phyloP scores from a whole-genome alignment of 805 yeast species.

The Myxozyma udenii region DNA sequence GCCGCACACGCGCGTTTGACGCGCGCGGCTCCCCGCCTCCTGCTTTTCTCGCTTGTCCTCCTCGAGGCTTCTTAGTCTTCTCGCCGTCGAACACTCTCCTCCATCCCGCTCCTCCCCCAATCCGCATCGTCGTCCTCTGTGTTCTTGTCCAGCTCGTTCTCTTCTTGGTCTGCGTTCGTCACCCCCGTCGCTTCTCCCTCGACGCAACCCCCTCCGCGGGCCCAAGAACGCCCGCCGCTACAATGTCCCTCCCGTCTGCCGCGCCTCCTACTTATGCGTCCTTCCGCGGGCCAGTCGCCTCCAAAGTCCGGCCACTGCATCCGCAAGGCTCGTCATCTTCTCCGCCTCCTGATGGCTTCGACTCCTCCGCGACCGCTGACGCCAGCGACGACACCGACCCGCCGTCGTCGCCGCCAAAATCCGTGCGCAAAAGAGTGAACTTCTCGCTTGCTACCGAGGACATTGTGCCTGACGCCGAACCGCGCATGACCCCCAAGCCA shows the following conservation, averaged over 20 bases:
- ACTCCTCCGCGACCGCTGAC: neutral
- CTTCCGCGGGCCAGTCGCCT: neutral
- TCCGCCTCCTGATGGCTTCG: neutral
- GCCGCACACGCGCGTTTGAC: neutral
- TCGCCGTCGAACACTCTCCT: neutral
- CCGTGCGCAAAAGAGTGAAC: constrained; percentile 10
- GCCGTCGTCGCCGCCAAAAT: constrained; percentile 8
- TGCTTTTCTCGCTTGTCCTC: no score
- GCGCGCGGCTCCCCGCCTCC: neutral
- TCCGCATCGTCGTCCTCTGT: neutral
- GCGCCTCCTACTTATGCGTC: neutral
- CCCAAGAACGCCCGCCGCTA: neutral
- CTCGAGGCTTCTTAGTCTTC: neutral
- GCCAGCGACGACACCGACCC: constrained; percentile 1
- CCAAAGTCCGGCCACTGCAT: neutral
- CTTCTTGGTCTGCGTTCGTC: neutral
- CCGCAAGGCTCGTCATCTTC: neutral
- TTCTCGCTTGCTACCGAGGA: constrained; percentile 11
- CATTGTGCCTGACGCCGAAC: constrained; percentile 8
- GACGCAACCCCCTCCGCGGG: neutral
- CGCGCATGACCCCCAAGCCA: neutral
- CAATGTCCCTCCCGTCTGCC: neutral
- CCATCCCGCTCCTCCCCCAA: neutral
- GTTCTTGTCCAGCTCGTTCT: neutral
- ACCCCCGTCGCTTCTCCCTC: neutral